A percentile compares a stretch with the other conserved stretches of the same genome.
Evolutionary conservation across 2,329 filamentous ascomycete species (phyloP).

Genomic region (Trichoderma gracile): DNA sequence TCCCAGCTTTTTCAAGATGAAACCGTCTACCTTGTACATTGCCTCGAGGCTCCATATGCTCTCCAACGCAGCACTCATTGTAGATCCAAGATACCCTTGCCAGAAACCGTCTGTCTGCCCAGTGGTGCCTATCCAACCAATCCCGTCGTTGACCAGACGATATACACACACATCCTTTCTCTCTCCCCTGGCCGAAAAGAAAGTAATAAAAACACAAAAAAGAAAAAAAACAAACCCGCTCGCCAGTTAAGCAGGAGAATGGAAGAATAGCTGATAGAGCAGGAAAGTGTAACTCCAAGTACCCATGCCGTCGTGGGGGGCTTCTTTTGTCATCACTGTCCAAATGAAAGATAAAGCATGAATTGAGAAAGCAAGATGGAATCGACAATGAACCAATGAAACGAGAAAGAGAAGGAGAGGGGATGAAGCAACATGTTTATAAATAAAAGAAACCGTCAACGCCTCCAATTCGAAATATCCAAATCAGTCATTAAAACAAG

Average conservation of each 20-base stretch:
- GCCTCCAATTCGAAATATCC: slow-evolving; percentile 19
- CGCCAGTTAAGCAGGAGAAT: neutral
- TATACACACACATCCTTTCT: slow-evolving; percentile 12
- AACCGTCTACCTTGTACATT: slow-evolving; percentile 18
- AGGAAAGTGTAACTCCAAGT: slow-evolving; percentile 17
- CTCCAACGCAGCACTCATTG: neutral
- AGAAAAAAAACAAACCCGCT: slow-evolving; percentile 8
- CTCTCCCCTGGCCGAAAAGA: slow-evolving; percentile 1
- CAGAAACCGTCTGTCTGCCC: neutral
- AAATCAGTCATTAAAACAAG: slow-evolving; percentile 16
- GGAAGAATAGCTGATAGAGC: neutral
- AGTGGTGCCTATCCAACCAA: slow-evolving; percentile 11
- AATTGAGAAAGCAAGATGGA: neutral
- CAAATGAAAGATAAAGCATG: neutral
- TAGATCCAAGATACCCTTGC: slow-evolving; percentile 12
- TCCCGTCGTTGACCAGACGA: neutral
- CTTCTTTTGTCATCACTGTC: slow-evolving; percentile 16
- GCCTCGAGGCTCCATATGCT: slow-evolving; percentile 16
- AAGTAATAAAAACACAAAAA: slow-evolving; percentile 7
- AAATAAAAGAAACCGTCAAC: slow-evolving; percentile 17
- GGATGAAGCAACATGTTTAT: neutral
- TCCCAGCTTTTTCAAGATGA: neutral
- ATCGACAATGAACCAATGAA: neutral
- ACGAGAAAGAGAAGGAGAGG: neutral
- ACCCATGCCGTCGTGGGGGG: slow-evolving; percentile 23